Conservation (phyloP, 2,329 filamentous ascomycete genomes). For the Phyllosticta citriasiana region DNA sequence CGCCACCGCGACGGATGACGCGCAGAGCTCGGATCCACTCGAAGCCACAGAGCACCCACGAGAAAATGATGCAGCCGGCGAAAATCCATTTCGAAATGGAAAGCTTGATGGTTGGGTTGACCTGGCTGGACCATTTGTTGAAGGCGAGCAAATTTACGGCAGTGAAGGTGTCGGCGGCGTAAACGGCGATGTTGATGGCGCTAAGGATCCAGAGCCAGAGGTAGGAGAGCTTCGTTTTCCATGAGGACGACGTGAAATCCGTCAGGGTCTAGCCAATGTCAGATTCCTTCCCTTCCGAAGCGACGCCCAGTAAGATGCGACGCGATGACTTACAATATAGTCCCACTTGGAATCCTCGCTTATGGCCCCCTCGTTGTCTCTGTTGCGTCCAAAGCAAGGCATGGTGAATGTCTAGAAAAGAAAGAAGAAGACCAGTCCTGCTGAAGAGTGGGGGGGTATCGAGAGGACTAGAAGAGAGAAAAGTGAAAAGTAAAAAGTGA, state of each 20-base stretch:
- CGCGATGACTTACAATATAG: conserved; percentile 60
- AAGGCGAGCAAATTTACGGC: conserved; percentile 85
- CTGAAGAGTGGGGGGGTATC: conserved; percentile 2
- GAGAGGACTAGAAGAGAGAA: not conserved
- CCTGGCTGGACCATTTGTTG: conserved; percentile 76
- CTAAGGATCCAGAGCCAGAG: conserved; percentile 74
- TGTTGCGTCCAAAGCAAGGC: conserved; percentile 9
- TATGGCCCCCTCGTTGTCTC: conserved; percentile 30
- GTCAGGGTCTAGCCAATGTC: conserved; percentile 31
- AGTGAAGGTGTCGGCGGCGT: conserved; percentile 84
- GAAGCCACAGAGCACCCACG: conserved; percentile 69
- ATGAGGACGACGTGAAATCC: conserved; percentile 79
- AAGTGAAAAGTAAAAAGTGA: not conserved
- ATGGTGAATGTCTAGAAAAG: conserved; percentile 2
- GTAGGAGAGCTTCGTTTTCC: conserved; percentile 70
- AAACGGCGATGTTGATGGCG: conserved; percentile 70
- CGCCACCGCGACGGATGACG: conserved; percentile 74
- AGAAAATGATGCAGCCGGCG: conserved; percentile 80
- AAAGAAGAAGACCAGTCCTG: conserved; percentile 3
- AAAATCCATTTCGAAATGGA: conserved; percentile 90
- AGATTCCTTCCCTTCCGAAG: conserved; percentile 11
- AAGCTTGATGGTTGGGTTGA: conserved; percentile 68
- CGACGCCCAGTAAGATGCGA: too few species aligned
- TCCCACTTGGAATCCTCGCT: conserved; percentile 61
- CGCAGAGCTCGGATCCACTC: conserved; percentile 71